Evolutionary conservation across 2,329 filamentous ascomycete genomes (phyloP).

Genomic region (Phaeoacremonium minimum): DNA sequence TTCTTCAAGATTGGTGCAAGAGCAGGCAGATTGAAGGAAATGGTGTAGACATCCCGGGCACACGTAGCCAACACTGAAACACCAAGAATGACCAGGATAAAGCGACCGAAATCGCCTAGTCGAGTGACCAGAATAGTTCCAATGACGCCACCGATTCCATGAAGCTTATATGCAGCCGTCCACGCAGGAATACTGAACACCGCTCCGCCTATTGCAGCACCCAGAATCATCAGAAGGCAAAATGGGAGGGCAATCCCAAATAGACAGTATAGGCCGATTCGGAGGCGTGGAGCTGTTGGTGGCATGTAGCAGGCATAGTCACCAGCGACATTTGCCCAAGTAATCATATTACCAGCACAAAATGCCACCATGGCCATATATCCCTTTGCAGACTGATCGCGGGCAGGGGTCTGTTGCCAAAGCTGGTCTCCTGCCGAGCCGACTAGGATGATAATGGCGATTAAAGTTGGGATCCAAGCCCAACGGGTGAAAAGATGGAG

Average conservation of each 20-base stretch:
- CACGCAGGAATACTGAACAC: constrained; percentile 35
- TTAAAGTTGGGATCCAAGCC: constrained; percentile 12
- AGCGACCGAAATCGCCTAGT: constrained; percentile 38
- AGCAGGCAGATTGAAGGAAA: constrained; percentile 27
- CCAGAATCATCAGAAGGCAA: constrained; percentile 40
- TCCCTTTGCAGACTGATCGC: constrained; percentile 4
- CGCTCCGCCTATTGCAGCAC: constrained; percentile 45
- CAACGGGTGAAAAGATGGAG: constrained; percentile 14
- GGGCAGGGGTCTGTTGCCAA: constrained; percentile 8
- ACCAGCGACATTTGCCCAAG: constrained; percentile 12
- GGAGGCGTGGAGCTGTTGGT: constrained; percentile 15
- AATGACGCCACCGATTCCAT: constrained; percentile 38
- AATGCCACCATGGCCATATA: constrained; percentile 15
- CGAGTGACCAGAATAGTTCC: constrained; percentile 37
- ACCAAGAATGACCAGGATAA: constrained; percentile 38
- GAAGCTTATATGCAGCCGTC: constrained; percentile 30
- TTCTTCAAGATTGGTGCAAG: constrained; percentile 41
- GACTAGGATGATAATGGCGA: constrained; percentile 12
- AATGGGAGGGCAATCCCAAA: constrained; percentile 44
- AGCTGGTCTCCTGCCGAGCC: constrained; percentile 9
- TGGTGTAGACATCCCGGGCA: constrained; percentile 30
- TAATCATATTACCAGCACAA: constrained; percentile 14
- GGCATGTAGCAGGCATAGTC: constrained; percentile 20
- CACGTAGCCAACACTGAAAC: constrained; percentile 21
- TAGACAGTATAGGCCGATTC: constrained; percentile 43